These are phyloP conservation scores for Tulasnella sp. DNA, from an alignment of 768 basidiomycete species.

Conservation along the genomic window DNA sequence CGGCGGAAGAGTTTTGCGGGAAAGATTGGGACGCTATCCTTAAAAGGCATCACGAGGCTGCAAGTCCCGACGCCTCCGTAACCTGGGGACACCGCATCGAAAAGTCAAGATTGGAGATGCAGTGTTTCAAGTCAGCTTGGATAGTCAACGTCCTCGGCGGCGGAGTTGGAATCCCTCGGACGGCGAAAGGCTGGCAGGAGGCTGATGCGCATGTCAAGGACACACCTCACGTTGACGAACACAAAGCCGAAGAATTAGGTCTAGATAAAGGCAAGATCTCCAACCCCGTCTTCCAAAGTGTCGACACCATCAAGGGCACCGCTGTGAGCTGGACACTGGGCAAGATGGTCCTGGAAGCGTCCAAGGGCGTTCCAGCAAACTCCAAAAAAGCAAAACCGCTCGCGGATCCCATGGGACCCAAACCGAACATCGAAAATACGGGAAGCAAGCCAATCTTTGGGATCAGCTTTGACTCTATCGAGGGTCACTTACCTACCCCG, in stretches of 20 bases:
- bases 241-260: slow-evolving; percentile 67
- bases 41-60: slow-evolving; percentile 52
- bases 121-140: slow-evolving; percentile 99
- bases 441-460: slow-evolving; percentile 42
- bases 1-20: slow-evolving; percentile 77
- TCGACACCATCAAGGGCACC: slow-evolving; percentile 86
- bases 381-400: slow-evolving; percentile 45
- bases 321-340: slow-evolving; percentile 97
- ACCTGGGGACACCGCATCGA: slow-evolving; percentile 72
- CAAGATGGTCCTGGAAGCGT: slow-evolving; percentile 98
- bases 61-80: slow-evolving; percentile 47
- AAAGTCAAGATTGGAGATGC: slow-evolving; percentile 81
- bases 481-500: slow-evolving; percentile 57
- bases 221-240: slow-evolving; percentile 50
- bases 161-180: slow-evolving; percentile 88
- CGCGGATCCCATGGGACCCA: slow-evolving; percentile 60
- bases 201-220: slow-evolving; percentile 32
- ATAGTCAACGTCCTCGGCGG: slow-evolving; percentile 92
- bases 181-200: slow-evolving; percentile 43
- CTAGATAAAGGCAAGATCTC: slow-evolving; percentile 24
- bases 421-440: slow-evolving; percentile 54
- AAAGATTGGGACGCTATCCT: slow-evolving; percentile 73
- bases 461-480: slow-evolving; percentile 53
- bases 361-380: slow-evolving; percentile 63
- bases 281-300: slow-evolving; percentile 74